Base-by-base conservation (phyloP, 768 basidiomycete genomes). In the Phanerochaete carnosa region DNA sequence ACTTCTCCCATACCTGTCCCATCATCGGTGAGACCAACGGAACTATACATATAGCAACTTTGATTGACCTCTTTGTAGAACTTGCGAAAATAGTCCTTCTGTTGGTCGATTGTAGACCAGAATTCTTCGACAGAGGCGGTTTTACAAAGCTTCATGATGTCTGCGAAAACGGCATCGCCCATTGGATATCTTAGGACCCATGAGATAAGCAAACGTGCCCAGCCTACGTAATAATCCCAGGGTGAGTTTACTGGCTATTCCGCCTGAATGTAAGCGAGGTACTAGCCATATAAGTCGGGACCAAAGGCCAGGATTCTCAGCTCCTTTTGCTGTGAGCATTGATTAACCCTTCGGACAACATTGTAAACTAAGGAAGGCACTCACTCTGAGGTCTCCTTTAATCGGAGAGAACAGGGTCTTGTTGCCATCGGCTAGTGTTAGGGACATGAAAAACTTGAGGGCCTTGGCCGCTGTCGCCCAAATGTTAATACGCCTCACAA, bases 371-470 rank as follows among this genome's bases (percentile, higher is more conserved):
- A 43, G 37, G 51, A 64, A 7, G 4, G 29, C 22, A 43, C 61
- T 22, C 62, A 86, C 88, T 75, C 80, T 80, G 2, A 84, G 83
- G 70, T 95, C 93, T n/a, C 83, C 79, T 11, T 83, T 83, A 8
- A 92, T 68, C 62, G 85, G 80, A 33, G 85, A 81, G 19, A 87
- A 74, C 72, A 94, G 77, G 3, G 81, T 86, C 66, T 82, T 78
- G 72, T 91, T 94, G 15, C 87, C 89, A 66, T 94, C 94, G 2
- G 89, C 77, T 0, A 90, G 85, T 0, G 81, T 78, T 28, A 94
- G 73, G 3, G 78, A 87, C n/a, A 84, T 76, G 62, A 93, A 94
- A 8, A 83, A 68, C 60, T 83, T 72, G 70, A 89, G 79, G 0
- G 83, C 79, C 15, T 78, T 75, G 28, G 69, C 32, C 15, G 76